Base-by-base conservation (phyloP, 768 basidiomycete species). In the Phlegmacium glaucopus region DNA sequence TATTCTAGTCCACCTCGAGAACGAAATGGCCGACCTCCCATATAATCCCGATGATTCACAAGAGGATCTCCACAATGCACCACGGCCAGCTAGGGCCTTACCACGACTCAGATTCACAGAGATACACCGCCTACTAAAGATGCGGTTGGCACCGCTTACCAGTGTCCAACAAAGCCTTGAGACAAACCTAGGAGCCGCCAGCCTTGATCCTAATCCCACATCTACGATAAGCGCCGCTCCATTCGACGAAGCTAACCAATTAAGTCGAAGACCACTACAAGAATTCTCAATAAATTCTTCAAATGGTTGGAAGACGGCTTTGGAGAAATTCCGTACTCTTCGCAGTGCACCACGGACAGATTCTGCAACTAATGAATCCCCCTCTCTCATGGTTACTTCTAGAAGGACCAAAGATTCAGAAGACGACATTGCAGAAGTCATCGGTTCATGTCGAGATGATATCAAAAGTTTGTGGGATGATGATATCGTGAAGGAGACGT, bases 391-490 rank as follows among this genome's bases (percentile, higher is more conserved):
- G 28, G 35, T 18, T 59, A 16, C 59, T 22, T 22, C 22, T 5
- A 22, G 57, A 46, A 68, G 62, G 44, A 62, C 64, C 25, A 70
- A 68, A 41, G 72, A 77, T 28, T 60, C 67, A 9, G 80, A 79
- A 44, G 77, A 83, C 40, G 79, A 80, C 43, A 72, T 80, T 18
- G 62, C 74, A 28, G 82, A 82, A 32, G 68, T 84, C 10, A 72
- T 90, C 28, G 74, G 77, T 4, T 73, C 72, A 2, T 85, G 80
- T 60, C 71, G 72, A 36, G 79, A 85, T 6, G 84, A 86, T 54
- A 87, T 90, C 59, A 79, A 78, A 50, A 68, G 67, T 13, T 66
- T 90, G 7, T 88, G 87, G 87, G 75, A 78, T 44, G 87, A 91
- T 57, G 54, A 75, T 15, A 68, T 75, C 5, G 76, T 89, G 6